Evolutionary conservation across 2,329 filamentous ascomycete genomes (phyloP), one percentile per base, ranked within the genome.

Genomic region (Scortechinia acanthostroma): DNA sequence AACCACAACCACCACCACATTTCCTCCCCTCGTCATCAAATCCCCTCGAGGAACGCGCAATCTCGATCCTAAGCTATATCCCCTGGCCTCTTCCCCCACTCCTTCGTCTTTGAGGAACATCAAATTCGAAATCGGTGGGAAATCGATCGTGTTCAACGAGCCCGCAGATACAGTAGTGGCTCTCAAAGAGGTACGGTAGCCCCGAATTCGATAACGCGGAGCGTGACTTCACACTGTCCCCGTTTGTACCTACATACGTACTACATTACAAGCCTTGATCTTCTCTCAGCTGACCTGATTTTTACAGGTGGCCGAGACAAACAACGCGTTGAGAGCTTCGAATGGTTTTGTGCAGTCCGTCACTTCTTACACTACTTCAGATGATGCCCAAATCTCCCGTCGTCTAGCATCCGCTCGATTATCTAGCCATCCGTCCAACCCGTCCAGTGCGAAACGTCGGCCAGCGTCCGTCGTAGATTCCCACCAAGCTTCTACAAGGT

Each of bases 1-100:
- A 50, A 95, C 91, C 1, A 96, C 91, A 0, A 96, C 91, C 0
- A 96, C 90, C 1, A 95, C 89, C 1, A 94, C 91, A 1, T 94
- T 93, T 52, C 91, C 91, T 42, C 89, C 89, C n/a, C 71, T 96
- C 47, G 73, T 88, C 46, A 80, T 95, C 52, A 82, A 80, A 51
- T 78, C 87, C 48, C 85, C 88, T 20, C 78, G 79, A 45, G 77
- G 81, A 44, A 74, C 90, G 23, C 71, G 77, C 48, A 76, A 83
- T 45, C 78, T 95, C 47, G 90, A 97, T 62, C 74, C 85, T 14
- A 95, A 94, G 61, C 81, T 93, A 55, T 98, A 95, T 61, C 93
- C 93, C 30, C 72, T 98, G 22, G 91, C 91, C 28, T 76, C 78
- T 50, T 83, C 87, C 43, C 85, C 88, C 1, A 95, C 91, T 1